Base-by-base conservation (phyloP, 495 filamentous ascomycete species). In the Aspergillus incahuasiensis region DNA sequence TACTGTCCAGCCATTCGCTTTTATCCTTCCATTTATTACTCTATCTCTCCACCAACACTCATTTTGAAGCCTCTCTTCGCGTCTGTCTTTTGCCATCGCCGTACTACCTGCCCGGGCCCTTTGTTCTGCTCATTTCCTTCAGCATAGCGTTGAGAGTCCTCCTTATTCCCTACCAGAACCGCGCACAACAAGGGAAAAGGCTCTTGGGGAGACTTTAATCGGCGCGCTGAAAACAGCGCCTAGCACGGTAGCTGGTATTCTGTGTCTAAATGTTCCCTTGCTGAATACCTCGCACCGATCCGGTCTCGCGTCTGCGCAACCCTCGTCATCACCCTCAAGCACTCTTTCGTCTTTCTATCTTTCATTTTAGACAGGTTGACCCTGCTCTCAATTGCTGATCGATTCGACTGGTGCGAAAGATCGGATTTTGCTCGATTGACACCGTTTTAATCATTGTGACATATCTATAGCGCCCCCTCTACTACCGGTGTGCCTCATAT, bases 281-380 rank as follows among this genome's bases (percentile, higher is more conserved):
- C 16, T 48, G 47, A 35, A 18, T 6, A 39, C 22, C 34, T 30
- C 43, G n/a, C 38, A 15, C 34, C 13, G 11, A 32, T 20, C n/a
- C 13, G 1, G 24, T 41, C 34, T 18, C 1, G 22, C n/a, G 32
- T 39, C 15, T 35, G 19, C 16, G 20, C 11, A 0, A 49, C n/a
- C 24, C 22, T 52, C n/a, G n/a, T 7, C 24, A 6, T 41, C 20
- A 16, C 49, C 13, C 49, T 20, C 49, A 30, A 43, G 16, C 43
- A 15, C 8, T 16, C 18, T 35, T 12, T 34, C 28, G 21, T 16
- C 13, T 11, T 28, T 0, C 24, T 30, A n/a, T 51, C 45, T 42
- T 60, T 28, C 35, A 24, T 64, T 60, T 48, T 55, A 21, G 2
- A 42, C 60, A 65, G 65, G 65, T 68, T 68, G 65, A 68, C 54